Base-by-base conservation (phyloP, 2,329 filamentous ascomycete species). In the Scopulariopsis brevicaulis region DNA sequence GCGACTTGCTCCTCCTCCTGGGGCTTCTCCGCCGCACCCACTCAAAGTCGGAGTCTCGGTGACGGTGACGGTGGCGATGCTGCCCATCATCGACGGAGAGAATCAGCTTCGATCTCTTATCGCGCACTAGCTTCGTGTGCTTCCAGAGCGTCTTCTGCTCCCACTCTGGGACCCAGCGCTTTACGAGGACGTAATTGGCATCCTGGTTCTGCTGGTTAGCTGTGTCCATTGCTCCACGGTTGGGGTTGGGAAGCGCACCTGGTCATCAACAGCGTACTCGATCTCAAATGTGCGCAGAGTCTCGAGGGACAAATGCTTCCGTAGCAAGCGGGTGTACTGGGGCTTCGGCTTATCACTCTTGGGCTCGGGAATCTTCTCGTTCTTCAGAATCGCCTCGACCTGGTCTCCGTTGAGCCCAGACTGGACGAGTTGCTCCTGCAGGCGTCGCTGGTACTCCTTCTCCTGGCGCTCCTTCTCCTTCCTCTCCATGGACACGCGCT, bases 101-200 rank as follows among this genome's bases (percentile, higher is more conserved):
- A 18, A 78, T 70, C 50, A 76, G 68, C 64, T 74, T 77, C 53
- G 67, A 68, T 7, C 76, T 73, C 66, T 75, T 77, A 65, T 84
- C 80, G n/a, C 84, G 83, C 61, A 89, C 68, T 51, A 78, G 73
- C 61, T 77, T 78, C 3, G 87, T 90, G 70, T 91, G 86, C 51
- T 82, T 79, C 79, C 88, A 92, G 54, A 90, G 78, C 59, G 83
- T 74, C 59, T 89, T 81, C 65, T 90, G 87, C 67, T 90, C 81
- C 61, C 81, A 80, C 63, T 90, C 84, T 4, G 82, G 80, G 56
- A 91, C 83, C 82, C 83, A 89, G 58, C 83, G 78, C 70, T 87
- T 88, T 71, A 91, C 87, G 60, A 92, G 70, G 58, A 91, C 75
- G 64, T 83, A 91, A 56, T 34, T 20, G 25, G 28, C 4, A 28